phyloP scores from a whole-genome alignment of 768 basidiomycete species.

The Leccinum incarnatum region DNA sequence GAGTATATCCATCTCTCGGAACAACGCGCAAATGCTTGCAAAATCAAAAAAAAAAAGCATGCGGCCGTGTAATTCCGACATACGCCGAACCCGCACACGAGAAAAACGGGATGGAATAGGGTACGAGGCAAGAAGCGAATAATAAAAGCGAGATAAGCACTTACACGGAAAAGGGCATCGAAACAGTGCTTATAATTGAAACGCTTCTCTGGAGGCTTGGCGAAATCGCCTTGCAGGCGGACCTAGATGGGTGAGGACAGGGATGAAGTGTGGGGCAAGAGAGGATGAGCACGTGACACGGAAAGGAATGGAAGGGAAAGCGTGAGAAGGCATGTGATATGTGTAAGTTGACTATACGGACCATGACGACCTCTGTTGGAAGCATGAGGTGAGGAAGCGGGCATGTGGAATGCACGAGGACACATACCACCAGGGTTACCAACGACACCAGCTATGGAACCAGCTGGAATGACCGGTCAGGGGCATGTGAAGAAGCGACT shows the following conservation, averaged over 20 bases:
- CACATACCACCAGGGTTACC: constrained; percentile 82
- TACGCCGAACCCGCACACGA: neutral
- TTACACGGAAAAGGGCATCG: constrained; percentile 81
- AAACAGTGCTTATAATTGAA: constrained; percentile 90
- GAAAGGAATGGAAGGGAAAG: neutral
- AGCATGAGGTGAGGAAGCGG: neutral
- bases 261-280: neutral
- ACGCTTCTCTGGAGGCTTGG: constrained; percentile 82
- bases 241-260: constrained; percentile 36
- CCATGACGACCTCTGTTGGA: constrained; percentile 70
- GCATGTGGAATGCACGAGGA: neutral
- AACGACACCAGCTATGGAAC: constrained; percentile 81
- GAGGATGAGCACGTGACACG: constrained; percentile 18
- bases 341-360: constrained; percentile 12
- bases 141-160: constrained; percentile 30
- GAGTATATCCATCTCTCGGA: neutral
- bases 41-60: neutral
- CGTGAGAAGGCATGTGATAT: constrained; percentile 18
- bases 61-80: neutral
- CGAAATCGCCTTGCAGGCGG: constrained; percentile 87
- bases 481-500: neutral
- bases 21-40: constrained; percentile 1
- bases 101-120: neutral
- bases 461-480: constrained; percentile 47
- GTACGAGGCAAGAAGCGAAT: neutral